phyloP scores from a whole-genome alignment of 805 yeast genomes.

The Barnettozyma wickerhamii region DNA sequence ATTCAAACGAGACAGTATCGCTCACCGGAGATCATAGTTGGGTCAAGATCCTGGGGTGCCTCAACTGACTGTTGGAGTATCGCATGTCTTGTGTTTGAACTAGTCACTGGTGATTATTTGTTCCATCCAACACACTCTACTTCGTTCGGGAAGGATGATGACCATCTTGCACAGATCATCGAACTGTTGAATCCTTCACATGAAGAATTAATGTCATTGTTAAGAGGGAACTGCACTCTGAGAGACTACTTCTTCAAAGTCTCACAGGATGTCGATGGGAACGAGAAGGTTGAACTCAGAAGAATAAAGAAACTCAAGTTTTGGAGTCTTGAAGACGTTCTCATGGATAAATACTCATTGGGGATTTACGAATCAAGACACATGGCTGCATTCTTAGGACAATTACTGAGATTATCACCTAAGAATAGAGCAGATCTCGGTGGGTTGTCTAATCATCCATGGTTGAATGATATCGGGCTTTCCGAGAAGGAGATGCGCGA shows the following conservation, averaged over 20 bases:
- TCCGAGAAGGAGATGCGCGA: conserved; percentile 1
- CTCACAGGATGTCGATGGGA: conserved; percentile 23
- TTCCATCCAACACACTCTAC: conserved; percentile 43
- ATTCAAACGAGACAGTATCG: conserved; percentile 68
- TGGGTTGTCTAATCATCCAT: conserved; percentile 48
- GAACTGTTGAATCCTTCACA: conserved; percentile 40
- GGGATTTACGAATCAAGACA: conserved; percentile 47
- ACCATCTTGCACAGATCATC: conserved; percentile 58
- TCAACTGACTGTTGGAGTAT: conserved; percentile 59
- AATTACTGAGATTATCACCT: conserved; percentile 48
- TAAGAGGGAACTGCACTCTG: conserved; percentile 33
- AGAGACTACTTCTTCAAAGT: conserved; percentile 45
- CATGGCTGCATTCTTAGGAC: conserved; percentile 42
- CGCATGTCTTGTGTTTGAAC: conserved; percentile 55
- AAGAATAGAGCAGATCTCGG: conserved; percentile 50
- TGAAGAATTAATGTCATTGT: conserved; percentile 32
- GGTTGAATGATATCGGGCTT: conserved; percentile 31
- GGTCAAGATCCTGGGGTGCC: conserved; percentile 53
- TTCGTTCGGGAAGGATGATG: conserved; percentile 48
- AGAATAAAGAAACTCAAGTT: conserved; percentile 67
- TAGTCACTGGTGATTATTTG: conserved; percentile 56
- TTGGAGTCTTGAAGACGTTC: conserved; percentile 70
- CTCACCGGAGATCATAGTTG: conserved; percentile 58
- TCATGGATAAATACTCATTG: conserved; percentile 70
- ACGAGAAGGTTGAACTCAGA: conserved; percentile 32